These are phyloP conservation scores for Botrytis porri DNA, from an alignment of 2,329 filamentous ascomycete genomes.

Conservation along the genomic window DNA sequence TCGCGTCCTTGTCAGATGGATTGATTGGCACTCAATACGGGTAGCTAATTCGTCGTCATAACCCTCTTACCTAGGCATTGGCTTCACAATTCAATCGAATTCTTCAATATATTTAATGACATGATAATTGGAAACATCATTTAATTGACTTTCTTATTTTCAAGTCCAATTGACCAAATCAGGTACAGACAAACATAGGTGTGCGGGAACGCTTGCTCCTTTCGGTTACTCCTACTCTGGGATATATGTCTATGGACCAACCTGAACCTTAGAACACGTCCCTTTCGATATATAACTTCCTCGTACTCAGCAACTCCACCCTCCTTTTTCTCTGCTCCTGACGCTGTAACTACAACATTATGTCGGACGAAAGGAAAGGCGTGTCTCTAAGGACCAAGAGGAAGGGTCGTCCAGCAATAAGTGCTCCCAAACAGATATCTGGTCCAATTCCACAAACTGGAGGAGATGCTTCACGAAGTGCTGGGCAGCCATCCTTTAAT, in stretches of 20 bases:
- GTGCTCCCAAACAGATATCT: conserved; percentile 61
- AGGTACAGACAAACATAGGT: neutral
- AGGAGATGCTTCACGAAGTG: conserved; percentile 40
- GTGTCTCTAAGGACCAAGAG: conserved; percentile 63
- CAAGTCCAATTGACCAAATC: neutral
- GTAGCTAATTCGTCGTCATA: neutral
- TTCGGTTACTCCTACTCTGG: conserved; percentile 9
- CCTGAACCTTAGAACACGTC: conserved; percentile 5
- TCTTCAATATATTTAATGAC: neutral
- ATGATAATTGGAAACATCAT: neutral
- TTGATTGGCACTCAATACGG: neutral
- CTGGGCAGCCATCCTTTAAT: conserved; percentile 37
- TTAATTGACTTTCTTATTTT: neutral
- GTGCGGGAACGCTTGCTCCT: conserved; percentile 6
- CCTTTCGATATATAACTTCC: neutral
- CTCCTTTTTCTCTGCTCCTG: neutral
- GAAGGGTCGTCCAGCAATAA: conserved; percentile 60
- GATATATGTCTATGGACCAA: neutral
- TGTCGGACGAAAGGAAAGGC: conserved; percentile 58
- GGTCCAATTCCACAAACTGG: conserved; percentile 55
- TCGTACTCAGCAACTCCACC: neutral
- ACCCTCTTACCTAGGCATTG: neutral
- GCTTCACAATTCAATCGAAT: neutral
- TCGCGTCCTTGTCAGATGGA: conserved; percentile 4
- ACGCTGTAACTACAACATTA: conserved; percentile 34